Evolutionary conservation across 1,139 yeast genomes (phyloP).

Genomic region (Pichia cactophila): DNA sequence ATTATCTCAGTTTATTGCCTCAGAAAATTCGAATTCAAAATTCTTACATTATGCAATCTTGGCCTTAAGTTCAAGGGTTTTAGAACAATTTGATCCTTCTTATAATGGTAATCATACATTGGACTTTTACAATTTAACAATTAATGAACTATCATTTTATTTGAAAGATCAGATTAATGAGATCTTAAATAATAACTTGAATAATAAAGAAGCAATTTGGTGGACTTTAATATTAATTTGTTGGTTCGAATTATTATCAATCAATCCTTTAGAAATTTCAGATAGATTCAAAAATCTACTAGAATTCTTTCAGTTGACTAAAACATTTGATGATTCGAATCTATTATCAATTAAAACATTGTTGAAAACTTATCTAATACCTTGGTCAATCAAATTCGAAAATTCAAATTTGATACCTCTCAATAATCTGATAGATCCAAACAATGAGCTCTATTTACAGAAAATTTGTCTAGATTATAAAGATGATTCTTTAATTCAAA

Average conservation of each 20-base stretch:
- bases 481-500: conserved; percentile 2
- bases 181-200: conserved; percentile 2
- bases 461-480: conserved; percentile 1
- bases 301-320: conserved; percentile 28
- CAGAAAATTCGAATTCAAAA: conserved; percentile 13
- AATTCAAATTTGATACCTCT: background rate
- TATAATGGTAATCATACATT: conserved; percentile 24
- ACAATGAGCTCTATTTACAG: conserved; percentile 1
- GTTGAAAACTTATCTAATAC: conserved; percentile 2
- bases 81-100: conserved; percentile 19
- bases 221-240: conserved; percentile 21
- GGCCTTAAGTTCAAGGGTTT: conserved; percentile 25
- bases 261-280: conserved; percentile 27
- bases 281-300: conserved; percentile 35
- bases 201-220: conserved; percentile 9
- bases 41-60: conserved; percentile 25
- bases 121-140: conserved; percentile 22
- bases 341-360: conserved; percentile 1
- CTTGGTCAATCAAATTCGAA: conserved; percentile 1
- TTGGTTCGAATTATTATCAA: conserved; percentile 23
- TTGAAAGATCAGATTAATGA: conserved; percentile 9
- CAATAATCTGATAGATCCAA: background rate
- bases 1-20: conserved; percentile 13
- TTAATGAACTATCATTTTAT: conserved; percentile 20
- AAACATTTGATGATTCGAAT: conserved; percentile 10